Percentiles rank a stretch among this genome's conserved stretches.
phyloP scores from a whole-genome alignment of 768 basidiomycete species.

The Hypholoma sublateritium region DNA sequence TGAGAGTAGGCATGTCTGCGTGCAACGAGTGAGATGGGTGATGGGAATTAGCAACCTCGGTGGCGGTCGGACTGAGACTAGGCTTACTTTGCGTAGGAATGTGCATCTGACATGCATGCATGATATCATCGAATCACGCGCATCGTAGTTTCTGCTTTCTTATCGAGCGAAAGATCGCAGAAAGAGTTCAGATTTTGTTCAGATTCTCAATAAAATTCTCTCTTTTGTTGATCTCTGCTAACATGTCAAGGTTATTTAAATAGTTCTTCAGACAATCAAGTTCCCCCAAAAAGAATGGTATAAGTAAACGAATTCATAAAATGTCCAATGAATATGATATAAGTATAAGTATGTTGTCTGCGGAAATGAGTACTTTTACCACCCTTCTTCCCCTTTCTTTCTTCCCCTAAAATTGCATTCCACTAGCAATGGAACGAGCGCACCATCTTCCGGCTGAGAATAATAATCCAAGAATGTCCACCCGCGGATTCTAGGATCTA shows the following conservation, averaged over 20 bases:
- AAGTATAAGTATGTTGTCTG: not conserved
- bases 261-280: too few relatives aligned
- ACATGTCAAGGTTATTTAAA: too few relatives aligned
- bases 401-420: slow-evolving; percentile 76
- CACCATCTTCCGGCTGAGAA: slow-evolving; percentile 50
- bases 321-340: not conserved
- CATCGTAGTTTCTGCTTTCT: too few relatives aligned
- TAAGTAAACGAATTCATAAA: not conserved
- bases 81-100: not conserved
- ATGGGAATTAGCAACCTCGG: not conserved
- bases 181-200: too few relatives aligned
- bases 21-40: not conserved
- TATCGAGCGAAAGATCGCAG: too few relatives aligned
- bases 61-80: not conserved
- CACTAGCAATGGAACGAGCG: slow-evolving; percentile 63
- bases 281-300: too few relatives aligned
- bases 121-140: too few relatives aligned
- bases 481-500: slow-evolving; percentile 58
- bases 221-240: too few relatives aligned
- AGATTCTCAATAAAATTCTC: too few relatives aligned
- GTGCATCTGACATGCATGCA: too few relatives aligned
- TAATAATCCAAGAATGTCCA: slow-evolving; percentile 82
- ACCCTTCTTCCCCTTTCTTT: slow-evolving; percentile 41
- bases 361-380: too few relatives aligned
- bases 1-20: slow-evolving; percentile 38